phyloP scores from a whole-genome alignment of 257 asterid species.

The Solanum medicagineum region DNA sequence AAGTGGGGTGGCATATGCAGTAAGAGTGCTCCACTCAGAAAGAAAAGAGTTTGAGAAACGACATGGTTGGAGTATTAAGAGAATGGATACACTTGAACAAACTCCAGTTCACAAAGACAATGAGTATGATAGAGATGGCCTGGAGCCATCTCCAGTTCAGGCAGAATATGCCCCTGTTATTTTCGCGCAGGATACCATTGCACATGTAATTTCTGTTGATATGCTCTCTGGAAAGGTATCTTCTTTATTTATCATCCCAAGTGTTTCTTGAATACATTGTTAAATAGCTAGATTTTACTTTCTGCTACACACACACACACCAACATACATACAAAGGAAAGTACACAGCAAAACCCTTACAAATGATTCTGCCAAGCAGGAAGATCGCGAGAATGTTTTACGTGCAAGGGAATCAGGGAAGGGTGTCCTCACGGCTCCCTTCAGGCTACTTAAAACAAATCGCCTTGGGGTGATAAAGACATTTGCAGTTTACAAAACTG shows the following conservation, averaged over 20 bases:
- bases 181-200: conserved; percentile 94
- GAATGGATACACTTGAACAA: conserved; percentile 71
- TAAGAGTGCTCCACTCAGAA: conserved; percentile 72
- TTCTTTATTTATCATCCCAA: not conserved
- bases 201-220: conserved; percentile 90
- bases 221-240: conserved; percentile 94
- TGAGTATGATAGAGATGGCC: conserved; percentile 54
- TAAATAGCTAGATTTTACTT: not conserved
- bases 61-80: conserved; percentile 89
- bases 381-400: conserved; percentile 88
- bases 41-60: conserved; percentile 69
- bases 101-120: conserved; percentile 90
- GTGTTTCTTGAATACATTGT: not conserved
- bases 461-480: conserved; percentile 94
- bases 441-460: conserved; percentile 79
- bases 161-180: conserved; percentile 95
- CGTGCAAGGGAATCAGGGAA: conserved; percentile 96
- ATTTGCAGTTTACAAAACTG: conserved; percentile 79
- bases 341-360: not conserved
- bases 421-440: conserved; percentile 98
- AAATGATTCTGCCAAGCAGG: conserved; percentile 39
- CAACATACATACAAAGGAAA: not conserved
- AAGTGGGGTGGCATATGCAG: conserved; percentile 98
- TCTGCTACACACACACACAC: not conserved
- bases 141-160: conserved; percentile 75